phyloP scores from a whole-genome alignment of 2,329 filamentous ascomycete species.

The Calonectria ilicicola region DNA sequence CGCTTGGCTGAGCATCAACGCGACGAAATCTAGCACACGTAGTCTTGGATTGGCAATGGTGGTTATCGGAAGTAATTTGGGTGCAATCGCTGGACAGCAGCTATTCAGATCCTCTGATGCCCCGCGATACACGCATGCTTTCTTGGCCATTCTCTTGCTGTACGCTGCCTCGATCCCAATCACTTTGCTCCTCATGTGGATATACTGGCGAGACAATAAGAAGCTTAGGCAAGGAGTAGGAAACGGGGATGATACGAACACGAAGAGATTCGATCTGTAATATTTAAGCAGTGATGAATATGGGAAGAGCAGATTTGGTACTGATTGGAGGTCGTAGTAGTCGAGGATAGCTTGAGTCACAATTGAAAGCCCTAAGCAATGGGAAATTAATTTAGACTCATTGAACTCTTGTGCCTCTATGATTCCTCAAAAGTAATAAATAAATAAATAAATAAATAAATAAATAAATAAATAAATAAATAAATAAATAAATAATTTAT shows the following conservation, averaged over 20 bases:
- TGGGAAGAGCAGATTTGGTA: too few relatives aligned
- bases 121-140: constrained; percentile 30
- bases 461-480: too few relatives aligned
- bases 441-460: too few relatives aligned
- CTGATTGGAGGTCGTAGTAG: too few relatives aligned
- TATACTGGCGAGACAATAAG: constrained; percentile 39
- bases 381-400: too few relatives aligned
- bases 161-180: constrained; percentile 33
- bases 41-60: constrained; percentile 38
- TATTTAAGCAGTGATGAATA: too few relatives aligned
- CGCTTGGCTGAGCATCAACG: constrained; percentile 41
- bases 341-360: too few relatives aligned
- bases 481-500: too few relatives aligned
- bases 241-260: not conserved
- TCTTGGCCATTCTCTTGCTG: constrained; percentile 32
- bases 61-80: constrained; percentile 41
- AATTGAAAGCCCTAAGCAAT: too few relatives aligned
- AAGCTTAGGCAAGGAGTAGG: not conserved
- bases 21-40: constrained; percentile 20
- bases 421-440: too few relatives aligned
- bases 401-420: too few relatives aligned
- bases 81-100: constrained; percentile 38
- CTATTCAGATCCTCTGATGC: constrained; percentile 37
- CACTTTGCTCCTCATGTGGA: constrained; percentile 30
- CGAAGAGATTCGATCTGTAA: constrained; percentile 16